phyloP scores from a whole-genome alignment of 2,329 filamentous ascomycete species.

The Neofusicoccum sp. region DNA sequence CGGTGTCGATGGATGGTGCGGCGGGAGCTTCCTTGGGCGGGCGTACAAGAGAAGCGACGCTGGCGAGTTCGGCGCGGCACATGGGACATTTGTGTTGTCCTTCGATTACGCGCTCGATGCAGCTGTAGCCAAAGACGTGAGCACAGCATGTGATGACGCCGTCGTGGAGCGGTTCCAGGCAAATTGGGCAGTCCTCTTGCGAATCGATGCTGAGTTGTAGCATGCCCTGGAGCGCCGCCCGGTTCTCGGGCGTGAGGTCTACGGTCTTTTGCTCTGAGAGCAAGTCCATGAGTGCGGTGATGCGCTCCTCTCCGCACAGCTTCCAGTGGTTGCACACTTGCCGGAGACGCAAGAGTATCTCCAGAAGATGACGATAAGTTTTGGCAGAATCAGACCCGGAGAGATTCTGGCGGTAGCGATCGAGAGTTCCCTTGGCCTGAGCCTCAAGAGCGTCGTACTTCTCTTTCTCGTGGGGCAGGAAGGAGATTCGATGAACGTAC shows the following conservation, averaged over 20 bases:
- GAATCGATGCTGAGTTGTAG: slow-evolving; percentile 74
- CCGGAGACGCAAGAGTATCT: slow-evolving; percentile 74
- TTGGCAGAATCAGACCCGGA: slow-evolving; percentile 64
- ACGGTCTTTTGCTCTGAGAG: slow-evolving; percentile 68
- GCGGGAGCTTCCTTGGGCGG: slow-evolving; percentile 53
- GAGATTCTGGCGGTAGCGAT: slow-evolving; percentile 77
- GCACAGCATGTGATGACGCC: slow-evolving; percentile 85
- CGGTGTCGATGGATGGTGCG: slow-evolving; percentile 51
- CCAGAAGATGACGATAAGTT: slow-evolving; percentile 79
- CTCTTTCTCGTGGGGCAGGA: slow-evolving; percentile 62
- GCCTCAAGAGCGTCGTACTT: slow-evolving; percentile 67
- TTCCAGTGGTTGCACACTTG: slow-evolving; percentile 86
- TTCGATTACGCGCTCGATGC: slow-evolving; percentile 72
- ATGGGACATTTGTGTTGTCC: slow-evolving; percentile 79
- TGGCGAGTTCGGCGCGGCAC: slow-evolving; percentile 66
- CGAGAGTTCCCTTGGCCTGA: slow-evolving; percentile 68
- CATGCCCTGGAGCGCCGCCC: slow-evolving; percentile 68
- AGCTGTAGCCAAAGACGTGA: slow-evolving; percentile 72
- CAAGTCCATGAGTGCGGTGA: slow-evolving; percentile 68
- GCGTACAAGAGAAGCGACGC: slow-evolving; percentile 60
- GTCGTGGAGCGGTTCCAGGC: slow-evolving; percentile 67
- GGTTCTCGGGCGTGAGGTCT: slow-evolving; percentile 69
- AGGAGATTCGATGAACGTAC: slow-evolving; percentile 61
- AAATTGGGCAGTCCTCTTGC: slow-evolving; percentile 81
- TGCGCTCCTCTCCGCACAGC: slow-evolving; percentile 66